Percentiles rank a stretch among this genome's conserved stretches.
These are phyloP conservation scores for Arthrobotrys sphaeroides DNA, from an alignment of 2,329 filamentous ascomycete genomes.

Conservation along the genomic window DNA sequence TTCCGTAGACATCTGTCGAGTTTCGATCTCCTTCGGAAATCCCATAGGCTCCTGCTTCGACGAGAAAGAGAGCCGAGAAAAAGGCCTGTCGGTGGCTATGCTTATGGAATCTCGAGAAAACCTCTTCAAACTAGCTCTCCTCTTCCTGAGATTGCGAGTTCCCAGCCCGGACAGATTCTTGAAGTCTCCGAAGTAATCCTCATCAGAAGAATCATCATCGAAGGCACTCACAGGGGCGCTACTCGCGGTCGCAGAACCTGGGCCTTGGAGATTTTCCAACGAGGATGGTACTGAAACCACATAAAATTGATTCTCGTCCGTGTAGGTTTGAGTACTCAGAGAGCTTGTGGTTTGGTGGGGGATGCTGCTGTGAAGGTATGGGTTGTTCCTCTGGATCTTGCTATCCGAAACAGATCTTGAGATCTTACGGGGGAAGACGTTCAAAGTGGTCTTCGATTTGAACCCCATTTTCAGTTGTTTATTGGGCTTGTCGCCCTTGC, in stretches of 20 bases:
- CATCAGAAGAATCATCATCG: constrained; percentile 50
- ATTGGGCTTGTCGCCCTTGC: background rate
- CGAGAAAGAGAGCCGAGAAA: constrained; percentile 40
- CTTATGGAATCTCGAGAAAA: constrained; percentile 43
- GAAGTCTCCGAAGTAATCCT: constrained; percentile 49
- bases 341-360: background rate
- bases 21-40: constrained; percentile 31
- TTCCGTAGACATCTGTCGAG: constrained; percentile 29
- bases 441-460: constrained; percentile 21
- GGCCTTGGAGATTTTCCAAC: constrained; percentile 27
- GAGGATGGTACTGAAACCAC: constrained; percentile 26
- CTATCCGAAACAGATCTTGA: constrained; percentile 6
- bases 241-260: background rate
- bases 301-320: constrained; percentile 11
- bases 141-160: constrained; percentile 32
- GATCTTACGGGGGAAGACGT: constrained; percentile 24
- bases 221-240: constrained; percentile 36
- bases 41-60: constrained; percentile 22
- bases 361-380: constrained; percentile 21
- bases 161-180: constrained; percentile 43
- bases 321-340: constrained; percentile 17
- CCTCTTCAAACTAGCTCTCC: constrained; percentile 35
- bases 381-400: constrained; percentile 26
- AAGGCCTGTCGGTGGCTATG: constrained; percentile 22
- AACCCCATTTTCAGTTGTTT: background rate